Evolutionary conservation across 129 eudicot genomes (phyloP).

Genomic region (Pittosporum tobira): DNA sequence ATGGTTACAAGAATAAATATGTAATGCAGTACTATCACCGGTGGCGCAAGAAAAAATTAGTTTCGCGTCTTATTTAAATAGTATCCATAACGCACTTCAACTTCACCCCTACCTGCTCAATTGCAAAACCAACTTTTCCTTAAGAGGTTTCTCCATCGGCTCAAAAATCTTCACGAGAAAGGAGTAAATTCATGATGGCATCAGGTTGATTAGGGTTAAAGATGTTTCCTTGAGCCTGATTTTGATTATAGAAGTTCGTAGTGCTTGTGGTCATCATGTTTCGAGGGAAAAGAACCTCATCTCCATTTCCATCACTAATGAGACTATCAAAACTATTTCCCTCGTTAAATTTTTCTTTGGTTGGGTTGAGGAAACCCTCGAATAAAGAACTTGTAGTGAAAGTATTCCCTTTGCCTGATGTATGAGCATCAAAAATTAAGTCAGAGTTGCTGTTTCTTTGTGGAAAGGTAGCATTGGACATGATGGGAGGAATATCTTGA

Average conservation of each 20-base stretch:
- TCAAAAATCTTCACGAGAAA: constrained; percentile 13
- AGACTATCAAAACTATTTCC: neutral
- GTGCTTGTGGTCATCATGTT: neutral
- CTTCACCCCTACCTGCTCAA: neutral
- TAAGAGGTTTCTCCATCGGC: neutral
- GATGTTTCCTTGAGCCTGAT: constrained; percentile 11
- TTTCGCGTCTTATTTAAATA: neutral
- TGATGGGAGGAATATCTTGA: constrained; percentile 29
- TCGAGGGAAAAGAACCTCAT: neutral
- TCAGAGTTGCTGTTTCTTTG: constrained; percentile 8
- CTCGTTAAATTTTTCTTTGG: constrained; percentile 1
- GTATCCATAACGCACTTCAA: neutral
- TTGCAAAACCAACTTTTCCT: neutral
- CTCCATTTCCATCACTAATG: neutral
- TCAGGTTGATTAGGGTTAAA: constrained; percentile 10
- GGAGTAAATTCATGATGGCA: constrained; percentile 15
- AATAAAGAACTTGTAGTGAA: neutral
- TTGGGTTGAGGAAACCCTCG: constrained; percentile 6
- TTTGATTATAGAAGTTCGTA: constrained; percentile 12
- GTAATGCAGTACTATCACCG: neutral
- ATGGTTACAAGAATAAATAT: neutral
- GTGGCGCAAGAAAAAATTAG: neutral
- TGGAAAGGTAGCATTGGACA: constrained; percentile 24
- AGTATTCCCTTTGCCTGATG: neutral
- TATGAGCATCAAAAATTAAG: neutral